Base-by-base conservation (phyloP, 805 yeast genomes). In the Candida broadrunensis region DNA sequence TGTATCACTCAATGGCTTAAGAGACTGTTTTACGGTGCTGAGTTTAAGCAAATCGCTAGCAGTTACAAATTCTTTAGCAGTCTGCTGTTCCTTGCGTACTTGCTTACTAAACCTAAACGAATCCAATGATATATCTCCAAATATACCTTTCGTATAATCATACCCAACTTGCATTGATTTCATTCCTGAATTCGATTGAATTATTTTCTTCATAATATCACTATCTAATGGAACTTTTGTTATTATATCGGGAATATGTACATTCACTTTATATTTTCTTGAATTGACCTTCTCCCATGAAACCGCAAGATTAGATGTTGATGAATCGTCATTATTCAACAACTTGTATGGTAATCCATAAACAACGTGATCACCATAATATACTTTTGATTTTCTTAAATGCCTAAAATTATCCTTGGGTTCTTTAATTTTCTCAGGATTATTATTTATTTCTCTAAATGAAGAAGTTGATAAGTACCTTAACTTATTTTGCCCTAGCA, bases 181-280 rank as follows among this genome's bases (percentile, higher is more conserved):
- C 32, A 29, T 29, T 5, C 6, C 6, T 7, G 12, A 6, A 14
- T 9, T 29, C 4, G 6, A 4, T 29, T 6, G 14, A 5, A 18
- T 15, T 5, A 29, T n/a, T 14, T n/a, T 5, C 12, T 29, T 29
- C 6, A 29, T n/a, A 14, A 29, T 29, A 5, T n/a, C 18, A 18
- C 59, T 50, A 17, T 46, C 48, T 1, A 76, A 76, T 2, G 58
- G 16, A 4, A 71, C 26, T 36, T 51, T 60, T 1, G 72, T 52
- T 8, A 63, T 63, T 4, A 69, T 38, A 47, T 73, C 78, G 3
- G 75, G 73, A 7, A 73, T 47, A 47, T 73, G 78, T 6, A 73
- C 41, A 39, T 67, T 63, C 9, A 73, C 37, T 4, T 45, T 35
- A 41, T 63, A 61, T 38, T 63, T 64, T 30, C 74, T 48, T 9